phyloP scores from a whole-genome alignment of 495 filamentous ascomycete genomes.

The Talaromyces trachyspermus region DNA sequence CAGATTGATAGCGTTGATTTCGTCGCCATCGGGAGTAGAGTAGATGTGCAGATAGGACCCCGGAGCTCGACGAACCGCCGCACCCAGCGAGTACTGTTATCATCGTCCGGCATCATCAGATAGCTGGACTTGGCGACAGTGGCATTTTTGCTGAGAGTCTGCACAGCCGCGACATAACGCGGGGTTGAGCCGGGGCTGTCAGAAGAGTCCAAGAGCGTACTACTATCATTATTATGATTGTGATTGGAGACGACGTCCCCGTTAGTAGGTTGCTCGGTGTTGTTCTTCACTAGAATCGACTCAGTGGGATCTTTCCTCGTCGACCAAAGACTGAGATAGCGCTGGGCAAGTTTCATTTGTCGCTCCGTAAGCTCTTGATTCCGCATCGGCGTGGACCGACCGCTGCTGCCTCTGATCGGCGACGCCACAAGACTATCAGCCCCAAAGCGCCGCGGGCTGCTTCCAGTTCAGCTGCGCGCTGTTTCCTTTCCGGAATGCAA shows the following conservation, averaged over 20 bases:
- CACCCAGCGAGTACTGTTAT: constrained; percentile 68
- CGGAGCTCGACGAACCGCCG: constrained; percentile 91
- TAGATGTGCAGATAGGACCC: constrained; percentile 90
- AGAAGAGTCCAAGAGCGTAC: too few relatives aligned
- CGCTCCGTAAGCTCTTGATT: constrained; percentile 44
- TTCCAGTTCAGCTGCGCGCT: constrained; percentile 70
- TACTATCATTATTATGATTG: too few relatives aligned
- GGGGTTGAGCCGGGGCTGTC: constrained; percentile 27
- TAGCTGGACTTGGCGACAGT: constrained; percentile 76
- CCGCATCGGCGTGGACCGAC: constrained; percentile 32
- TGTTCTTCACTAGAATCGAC: constrained; percentile 64
- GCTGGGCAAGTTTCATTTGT: constrained; percentile 54
- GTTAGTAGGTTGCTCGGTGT: constrained; percentile 65
- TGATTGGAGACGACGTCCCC: constrained; percentile 47
- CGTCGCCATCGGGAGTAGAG: constrained; percentile 74
- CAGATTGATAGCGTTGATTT: constrained; percentile 81
- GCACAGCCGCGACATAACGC: constrained; percentile 59
- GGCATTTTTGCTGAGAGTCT: constrained; percentile 64
- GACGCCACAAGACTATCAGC: constrained; percentile 28
- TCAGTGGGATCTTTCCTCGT: constrained; percentile 66
- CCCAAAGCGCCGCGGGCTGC: constrained; percentile 66
- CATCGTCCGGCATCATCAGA: constrained; percentile 67
- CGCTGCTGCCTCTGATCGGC: constrained; percentile 26
- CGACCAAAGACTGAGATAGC: constrained; percentile 71
- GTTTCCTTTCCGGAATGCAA: constrained; percentile 59